Conservation (phyloP, 1,139 yeast species). For the Yamadazyma dendronema region DNA sequence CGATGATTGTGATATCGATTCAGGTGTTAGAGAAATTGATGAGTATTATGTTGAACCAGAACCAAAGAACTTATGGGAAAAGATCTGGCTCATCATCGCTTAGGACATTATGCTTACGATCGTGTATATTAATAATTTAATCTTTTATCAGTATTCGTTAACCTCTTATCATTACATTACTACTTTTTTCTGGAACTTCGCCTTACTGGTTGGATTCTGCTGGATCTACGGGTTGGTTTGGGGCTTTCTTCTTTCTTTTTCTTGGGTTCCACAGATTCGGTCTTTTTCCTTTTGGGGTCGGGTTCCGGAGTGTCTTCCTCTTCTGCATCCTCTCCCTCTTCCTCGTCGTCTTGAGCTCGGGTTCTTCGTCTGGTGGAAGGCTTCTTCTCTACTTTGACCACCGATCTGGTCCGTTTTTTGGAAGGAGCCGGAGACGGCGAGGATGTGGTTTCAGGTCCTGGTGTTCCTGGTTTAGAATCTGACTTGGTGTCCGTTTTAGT, state of each 20-base stretch:
- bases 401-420: slow-evolving; percentile 13
- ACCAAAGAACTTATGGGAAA: slow-evolving; percentile 53
- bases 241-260: slow-evolving; percentile 8
- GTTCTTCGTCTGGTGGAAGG: slow-evolving; percentile 7
- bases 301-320: slow-evolving; percentile 4
- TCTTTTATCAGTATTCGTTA: no score
- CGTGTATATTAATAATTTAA: slow-evolving; percentile 9
- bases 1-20: slow-evolving; percentile 60
- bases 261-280: slow-evolving; percentile 6
- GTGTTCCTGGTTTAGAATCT: no score
- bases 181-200: slow-evolving; percentile 25
- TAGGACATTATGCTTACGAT: slow-evolving; percentile 9
- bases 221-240: slow-evolving; percentile 18
- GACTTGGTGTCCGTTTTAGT: background rate
- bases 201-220: slow-evolving; percentile 21
- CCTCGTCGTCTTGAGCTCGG: slow-evolving; percentile 6
- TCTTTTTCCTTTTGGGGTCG: slow-evolving; percentile 3
- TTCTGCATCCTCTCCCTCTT: slow-evolving; percentile 1
- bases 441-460: background rate
- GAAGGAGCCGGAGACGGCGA: slow-evolving; percentile 1
- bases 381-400: slow-evolving; percentile 6
- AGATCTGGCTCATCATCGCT: slow-evolving; percentile 43
- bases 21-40: slow-evolving; percentile 59
- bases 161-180: background rate
- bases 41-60: slow-evolving; percentile 51